Evolutionary conservation across 129 eudicot species (phyloP), one percentile per base, ranked within the genome.

Genomic region (Tagetes erecta): DNA sequence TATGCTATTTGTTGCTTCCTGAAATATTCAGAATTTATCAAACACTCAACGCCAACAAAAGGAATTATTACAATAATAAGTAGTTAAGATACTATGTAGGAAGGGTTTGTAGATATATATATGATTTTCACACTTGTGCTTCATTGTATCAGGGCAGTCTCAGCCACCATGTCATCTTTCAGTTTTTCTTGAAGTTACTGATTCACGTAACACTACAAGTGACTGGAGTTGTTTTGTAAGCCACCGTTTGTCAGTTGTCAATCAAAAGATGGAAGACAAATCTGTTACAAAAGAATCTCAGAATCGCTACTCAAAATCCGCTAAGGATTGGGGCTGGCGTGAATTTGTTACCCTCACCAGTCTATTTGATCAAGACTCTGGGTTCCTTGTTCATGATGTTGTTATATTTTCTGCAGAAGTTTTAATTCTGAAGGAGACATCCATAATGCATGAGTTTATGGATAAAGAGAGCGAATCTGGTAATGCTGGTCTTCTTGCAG

Each of bases 251-350:
- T 88, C 98, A 1, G 98, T 94, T 51, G 92, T 90, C 41, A 94
- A 94, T 80, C 98, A 94, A 79, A 90, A 78, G 80, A 85, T 78
- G 87, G 95, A 88, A 71, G 98, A 94, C 69, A 94, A 86, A 74
- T 90, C 97, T 41, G 97, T 94, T 47, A 82, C 90, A 13, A 94
- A 94, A 82, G 98, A 94, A 78, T 94, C 98, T 64, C 98, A 94
- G 76, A 94, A 94, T 72, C 97, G 98, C 33, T 91, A 91, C 80
- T 94, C 98, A n/a, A 94, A 94, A 80, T 87, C 98, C 42, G 98
- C 98, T 56, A 94, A 94, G 69, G 98, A 94, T 83, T 94, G 97
- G 98, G 98, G 98, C 40, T 94, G 98, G 98, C 98, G 97, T 68
- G 98, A 94, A 80, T 94, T 94, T 82, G 93, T 94, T 76, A 94